A percentile compares a stretch with the other conserved stretches of the same genome.
Conservation (phyloP, 1,284 basidiomycete genomes). For the Irpex sp. region DNA sequence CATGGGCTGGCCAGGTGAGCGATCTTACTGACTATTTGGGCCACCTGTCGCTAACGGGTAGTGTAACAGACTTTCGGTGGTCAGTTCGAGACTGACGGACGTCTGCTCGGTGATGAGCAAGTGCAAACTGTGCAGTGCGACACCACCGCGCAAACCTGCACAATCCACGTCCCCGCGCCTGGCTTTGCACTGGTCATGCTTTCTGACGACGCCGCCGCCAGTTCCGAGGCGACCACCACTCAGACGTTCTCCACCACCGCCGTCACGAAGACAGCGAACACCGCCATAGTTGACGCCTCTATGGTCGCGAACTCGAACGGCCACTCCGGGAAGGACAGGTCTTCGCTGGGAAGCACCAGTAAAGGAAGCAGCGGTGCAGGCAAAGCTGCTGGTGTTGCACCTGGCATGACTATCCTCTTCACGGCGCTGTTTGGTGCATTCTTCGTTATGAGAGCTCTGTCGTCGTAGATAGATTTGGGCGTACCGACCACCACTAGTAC, state of each 20-base stretch:
- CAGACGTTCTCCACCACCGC: conserved; percentile 57
- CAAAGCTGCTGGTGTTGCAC: conserved; percentile 9
- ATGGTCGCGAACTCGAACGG: conserved; percentile 51
- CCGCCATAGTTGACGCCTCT: conserved; percentile 25
- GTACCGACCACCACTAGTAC: not conserved
- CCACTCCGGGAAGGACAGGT: conserved; percentile 33
- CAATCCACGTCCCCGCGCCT: conserved; percentile 63
- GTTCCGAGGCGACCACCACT: conserved; percentile 33
- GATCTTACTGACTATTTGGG: not conserved
- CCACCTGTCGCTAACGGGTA: not conserved
- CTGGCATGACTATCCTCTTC: conserved; percentile 13
- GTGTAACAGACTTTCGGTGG: conserved; percentile 58
- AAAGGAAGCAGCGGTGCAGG: conserved; percentile 19
- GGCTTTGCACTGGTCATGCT: conserved; percentile 74
- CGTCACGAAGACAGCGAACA: conserved; percentile 46
- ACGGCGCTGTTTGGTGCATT: conserved; percentile 6
- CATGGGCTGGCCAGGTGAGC: conserved; percentile 39
- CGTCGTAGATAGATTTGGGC: not conserved
- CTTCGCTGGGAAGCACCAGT: conserved; percentile 42
- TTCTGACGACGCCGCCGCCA: conserved; percentile 37
- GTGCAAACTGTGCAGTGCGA: conserved; percentile 56
- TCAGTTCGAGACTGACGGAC: conserved; percentile 60
- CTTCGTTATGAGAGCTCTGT: conserved; percentile 8
- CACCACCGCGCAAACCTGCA: conserved; percentile 46
- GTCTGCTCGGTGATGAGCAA: conserved; percentile 47